phyloP scores from a whole-genome alignment of 139 green algal species.

The Deuterostichococcus epilithicus region DNA sequence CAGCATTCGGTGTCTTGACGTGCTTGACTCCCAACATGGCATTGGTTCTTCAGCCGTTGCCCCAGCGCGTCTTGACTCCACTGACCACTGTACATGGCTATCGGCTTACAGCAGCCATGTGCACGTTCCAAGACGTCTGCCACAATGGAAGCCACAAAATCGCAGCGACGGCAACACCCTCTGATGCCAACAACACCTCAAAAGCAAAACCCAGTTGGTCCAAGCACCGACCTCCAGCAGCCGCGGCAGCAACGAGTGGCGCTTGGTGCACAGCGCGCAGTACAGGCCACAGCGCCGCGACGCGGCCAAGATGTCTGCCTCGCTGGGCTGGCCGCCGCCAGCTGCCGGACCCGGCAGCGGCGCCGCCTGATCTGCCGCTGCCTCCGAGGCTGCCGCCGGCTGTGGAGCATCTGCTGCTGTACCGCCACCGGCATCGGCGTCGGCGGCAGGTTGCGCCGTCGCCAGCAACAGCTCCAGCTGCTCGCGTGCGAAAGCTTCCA shows the following conservation, averaged over 20 bases:
- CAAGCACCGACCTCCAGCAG: constrained; percentile 33
- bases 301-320: constrained; percentile 16
- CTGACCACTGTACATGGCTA: no score
- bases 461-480: constrained; percentile 22
- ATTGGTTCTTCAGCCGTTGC: no score
- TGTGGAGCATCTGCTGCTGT: neutral
- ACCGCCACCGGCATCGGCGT: neutral
- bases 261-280: constrained; percentile 60
- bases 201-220: no score
- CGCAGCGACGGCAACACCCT: no score
- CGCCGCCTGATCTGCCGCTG: neutral
- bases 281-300: constrained; percentile 48
- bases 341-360: neutral
- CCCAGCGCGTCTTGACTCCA: no score
- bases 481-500: constrained; percentile 39
- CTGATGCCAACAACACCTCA: no score
- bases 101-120: no score
- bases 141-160: no score
- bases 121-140: no score
- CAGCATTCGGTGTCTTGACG: no score
- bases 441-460: neutral
- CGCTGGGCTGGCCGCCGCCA: constrained; percentile 4
- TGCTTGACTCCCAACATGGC: no score
- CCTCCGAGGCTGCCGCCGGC: constrained; percentile 1
- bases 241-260: constrained; percentile 47